Evolutionary conservation across 257 asterid genomes (phyloP).

Genomic region (Gentiana straminea): DNA sequence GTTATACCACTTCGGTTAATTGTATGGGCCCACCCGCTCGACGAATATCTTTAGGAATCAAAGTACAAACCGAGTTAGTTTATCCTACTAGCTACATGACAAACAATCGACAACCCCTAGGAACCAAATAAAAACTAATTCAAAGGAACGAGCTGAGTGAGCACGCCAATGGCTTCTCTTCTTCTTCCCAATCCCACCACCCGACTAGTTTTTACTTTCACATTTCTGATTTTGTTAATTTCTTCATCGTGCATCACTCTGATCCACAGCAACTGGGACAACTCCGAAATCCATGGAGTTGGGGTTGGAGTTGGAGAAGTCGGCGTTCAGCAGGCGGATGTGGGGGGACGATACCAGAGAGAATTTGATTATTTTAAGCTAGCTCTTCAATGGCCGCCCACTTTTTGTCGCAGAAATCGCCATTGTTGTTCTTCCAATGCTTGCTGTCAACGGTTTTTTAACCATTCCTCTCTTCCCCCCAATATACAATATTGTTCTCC

Average conservation of each 20-base stretch:
- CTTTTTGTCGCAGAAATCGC: constrained; percentile 46
- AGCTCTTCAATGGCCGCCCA: constrained; percentile 82
- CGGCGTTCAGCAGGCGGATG: constrained; percentile 11
- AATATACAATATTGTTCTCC: neutral
- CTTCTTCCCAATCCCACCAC: too few relatives aligned
- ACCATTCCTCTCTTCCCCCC: neutral
- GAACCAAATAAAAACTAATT: too few relatives aligned
- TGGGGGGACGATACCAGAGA: constrained; percentile 28
- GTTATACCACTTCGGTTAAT: too few relatives aligned
- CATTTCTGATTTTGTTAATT: constrained; percentile 20
- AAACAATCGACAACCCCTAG: too few relatives aligned
- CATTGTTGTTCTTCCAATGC: constrained; percentile 62
- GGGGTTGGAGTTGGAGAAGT: constrained; percentile 21
- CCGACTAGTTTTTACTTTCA: too few relatives aligned
- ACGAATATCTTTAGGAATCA: too few relatives aligned
- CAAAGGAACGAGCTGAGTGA: too few relatives aligned
- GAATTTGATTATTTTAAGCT: constrained; percentile 74
- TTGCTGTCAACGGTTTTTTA: constrained; percentile 61
- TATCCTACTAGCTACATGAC: too few relatives aligned
- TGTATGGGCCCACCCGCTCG: too few relatives aligned
- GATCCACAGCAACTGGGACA: constrained; percentile 12
- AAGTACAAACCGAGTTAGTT: too few relatives aligned
- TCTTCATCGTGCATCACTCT: constrained; percentile 25
- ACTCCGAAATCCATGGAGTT: neutral
- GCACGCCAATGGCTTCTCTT: too few relatives aligned